Evolutionary conservation across 2,329 filamentous ascomycete species (phyloP), one percentile per base, ranked within the genome.

Genomic region (Penicillium capsulatum): DNA sequence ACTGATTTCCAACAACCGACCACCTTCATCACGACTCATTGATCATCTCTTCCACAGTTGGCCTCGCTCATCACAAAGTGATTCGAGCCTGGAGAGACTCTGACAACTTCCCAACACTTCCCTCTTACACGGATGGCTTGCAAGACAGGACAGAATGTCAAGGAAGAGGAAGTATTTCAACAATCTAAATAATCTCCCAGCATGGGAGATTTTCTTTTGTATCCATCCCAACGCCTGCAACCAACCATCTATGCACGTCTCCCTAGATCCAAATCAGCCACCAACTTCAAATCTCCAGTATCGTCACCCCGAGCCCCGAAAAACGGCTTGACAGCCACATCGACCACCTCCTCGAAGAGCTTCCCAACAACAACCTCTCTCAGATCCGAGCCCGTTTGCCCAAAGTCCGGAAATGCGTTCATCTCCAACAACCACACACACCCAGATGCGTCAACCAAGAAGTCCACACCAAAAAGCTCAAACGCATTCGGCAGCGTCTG

Each of bases 381-480:
- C 49, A 94, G 66, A 40, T 85, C 83, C 6, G 76, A 75, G 0
- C 92, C 92, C 11, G 89, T 95, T 77, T 97, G 91, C 58, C 78
- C 81, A 60, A 97, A 97, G 68, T 98, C 92, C 7, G 92, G 92
- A 66, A 94, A 98, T 0, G 91, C 87, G 70, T 98, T 98, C 20
- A 94, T 79, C 70, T 98, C 92, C 40, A 98, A 70, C 57, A 98
- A 63, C 80, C 82, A 96, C 3, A 80, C 77, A 3, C 58, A 73
- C 0, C 80, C 82, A 7, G 62, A 56, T 0, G 61, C 73, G 56
- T 89, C 86, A 7, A 96, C 81, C 56, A 98, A 64, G 60, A 92
- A 98, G 62, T 98, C 92, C 29, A 97, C 65, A 0, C 92, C 92
- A 61, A 86, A 98, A 6, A 94, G 72, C 70, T 98, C 92, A 60